phyloP scores from a whole-genome alignment of 441 rosid genomes.

The Francoa sonchifolia region DNA sequence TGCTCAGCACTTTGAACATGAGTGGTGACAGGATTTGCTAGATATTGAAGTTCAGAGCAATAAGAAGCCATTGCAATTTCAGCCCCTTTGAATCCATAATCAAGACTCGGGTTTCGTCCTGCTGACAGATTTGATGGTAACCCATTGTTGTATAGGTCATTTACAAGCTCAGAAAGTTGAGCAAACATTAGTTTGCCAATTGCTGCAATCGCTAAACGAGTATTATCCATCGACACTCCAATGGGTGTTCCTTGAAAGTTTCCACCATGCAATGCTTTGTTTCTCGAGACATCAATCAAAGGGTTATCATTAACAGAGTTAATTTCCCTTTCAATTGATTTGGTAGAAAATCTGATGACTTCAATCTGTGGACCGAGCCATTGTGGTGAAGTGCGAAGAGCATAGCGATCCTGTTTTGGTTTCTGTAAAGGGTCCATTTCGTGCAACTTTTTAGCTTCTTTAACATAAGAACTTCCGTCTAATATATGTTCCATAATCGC shows the following conservation, averaged over 20 bases:
- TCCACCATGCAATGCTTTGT: conserved; percentile 1
- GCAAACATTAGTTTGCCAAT: no score
- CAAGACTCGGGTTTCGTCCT: no score
- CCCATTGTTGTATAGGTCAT: no score
- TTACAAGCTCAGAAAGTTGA: no score
- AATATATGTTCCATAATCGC: conserved; percentile 1
- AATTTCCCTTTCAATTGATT: background rate
- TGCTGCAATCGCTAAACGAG: no score
- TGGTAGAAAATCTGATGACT: background rate
- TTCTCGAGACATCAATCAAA: background rate
- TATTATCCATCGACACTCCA: background rate
- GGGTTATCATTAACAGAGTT: background rate
- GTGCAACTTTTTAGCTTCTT: background rate
- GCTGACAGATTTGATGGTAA: no score
- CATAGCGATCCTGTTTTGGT: background rate
- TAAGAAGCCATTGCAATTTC: no score
- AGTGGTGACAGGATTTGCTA: no score
- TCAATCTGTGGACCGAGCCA: background rate
- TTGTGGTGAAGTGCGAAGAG: background rate
- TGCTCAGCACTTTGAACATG: no score
- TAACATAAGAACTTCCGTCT: background rate
- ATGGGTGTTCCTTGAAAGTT: background rate
- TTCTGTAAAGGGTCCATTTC: background rate
- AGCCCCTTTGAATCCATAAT: no score
- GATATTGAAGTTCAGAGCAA: no score